A percentile compares a stretch with the other conserved stretches of the same genome.
phyloP scores from a whole-genome alignment of 441 rosid species.

The Erodium moschatum region DNA sequence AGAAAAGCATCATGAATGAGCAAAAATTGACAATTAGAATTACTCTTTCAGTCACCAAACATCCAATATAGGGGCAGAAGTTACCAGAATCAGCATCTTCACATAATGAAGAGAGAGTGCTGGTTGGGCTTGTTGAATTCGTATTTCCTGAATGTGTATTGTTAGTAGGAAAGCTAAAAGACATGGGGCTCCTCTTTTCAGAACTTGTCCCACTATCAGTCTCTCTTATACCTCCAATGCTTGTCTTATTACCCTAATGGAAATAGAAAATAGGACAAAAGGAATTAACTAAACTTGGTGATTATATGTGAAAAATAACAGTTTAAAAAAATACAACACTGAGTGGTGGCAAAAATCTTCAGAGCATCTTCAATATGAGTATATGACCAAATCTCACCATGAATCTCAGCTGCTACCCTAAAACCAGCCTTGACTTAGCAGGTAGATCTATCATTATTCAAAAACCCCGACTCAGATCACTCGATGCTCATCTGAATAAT shows the following conservation, averaged over 20 bases:
- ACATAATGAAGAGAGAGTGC: conserved; percentile 55
- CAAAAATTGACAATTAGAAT: conserved; percentile 1
- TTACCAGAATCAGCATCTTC: conserved; percentile 93
- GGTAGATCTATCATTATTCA: not conserved
- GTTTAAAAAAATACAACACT: no score
- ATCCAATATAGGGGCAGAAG: conserved; percentile 15
- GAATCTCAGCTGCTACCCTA: not conserved
- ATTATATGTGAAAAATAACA: not conserved
- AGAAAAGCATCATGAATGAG: not conserved
- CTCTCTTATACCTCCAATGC: conserved; percentile 40
- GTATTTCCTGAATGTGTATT: conserved; percentile 46
- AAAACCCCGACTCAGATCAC: not conserved
- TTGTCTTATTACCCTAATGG: conserved; percentile 60
- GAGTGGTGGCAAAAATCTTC: not conserved
- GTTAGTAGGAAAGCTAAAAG: conserved; percentile 33
- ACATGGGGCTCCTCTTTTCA: conserved; percentile 37
- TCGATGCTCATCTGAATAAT: not conserved
- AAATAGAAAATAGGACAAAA: not conserved
- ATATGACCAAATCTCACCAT: not conserved
- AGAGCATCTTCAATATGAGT: not conserved
- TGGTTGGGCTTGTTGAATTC: conserved; percentile 71
- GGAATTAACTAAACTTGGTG: not conserved
- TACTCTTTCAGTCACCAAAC: not conserved
- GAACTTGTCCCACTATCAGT: conserved; percentile 29
- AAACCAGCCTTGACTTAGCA: not conserved